These are phyloP conservation scores for Septoria petroselini DNA, from an alignment of 2,329 filamentous ascomycete species.

Conservation along the genomic window DNA sequence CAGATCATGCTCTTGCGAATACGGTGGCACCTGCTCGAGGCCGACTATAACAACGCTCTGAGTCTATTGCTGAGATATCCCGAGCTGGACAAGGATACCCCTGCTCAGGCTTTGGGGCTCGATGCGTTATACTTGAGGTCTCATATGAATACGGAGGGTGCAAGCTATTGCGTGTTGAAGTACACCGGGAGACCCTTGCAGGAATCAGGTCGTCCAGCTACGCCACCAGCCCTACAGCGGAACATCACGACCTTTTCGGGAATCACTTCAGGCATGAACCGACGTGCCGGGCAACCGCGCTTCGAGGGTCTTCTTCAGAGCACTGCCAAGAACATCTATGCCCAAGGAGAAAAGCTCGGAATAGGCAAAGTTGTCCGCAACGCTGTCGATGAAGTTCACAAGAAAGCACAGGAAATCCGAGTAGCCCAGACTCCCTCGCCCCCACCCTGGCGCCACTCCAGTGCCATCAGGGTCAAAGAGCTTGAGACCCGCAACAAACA, in stretches of 20 bases:
- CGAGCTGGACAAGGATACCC: slow-evolving; percentile 44
- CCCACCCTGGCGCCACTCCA: slow-evolving; percentile 42
- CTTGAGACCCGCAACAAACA: slow-evolving; percentile 65
- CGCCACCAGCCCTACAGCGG: slow-evolving; percentile 35
- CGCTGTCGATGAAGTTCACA: slow-evolving; percentile 73
- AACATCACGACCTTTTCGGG: slow-evolving; percentile 38
- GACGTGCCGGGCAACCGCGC: slow-evolving; percentile 34
- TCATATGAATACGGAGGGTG: slow-evolving; percentile 62
- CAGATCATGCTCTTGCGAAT: slow-evolving; percentile 81
- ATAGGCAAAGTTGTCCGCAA: slow-evolving; percentile 79
- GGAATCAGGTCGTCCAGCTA: slow-evolving; percentile 33
- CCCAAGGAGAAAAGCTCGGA: slow-evolving; percentile 70
- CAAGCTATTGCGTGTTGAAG: slow-evolving; percentile 64
- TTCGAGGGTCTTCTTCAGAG: slow-evolving; percentile 72
- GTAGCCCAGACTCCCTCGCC: slow-evolving; percentile 38
- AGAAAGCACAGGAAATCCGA: slow-evolving; percentile 68
- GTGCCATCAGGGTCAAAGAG: slow-evolving; percentile 44
- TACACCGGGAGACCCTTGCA: slow-evolving; percentile 56
- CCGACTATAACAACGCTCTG: slow-evolving; percentile 83
- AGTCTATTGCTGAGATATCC: slow-evolving; percentile 83
- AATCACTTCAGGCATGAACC: slow-evolving; percentile 27
- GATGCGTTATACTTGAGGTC: slow-evolving; percentile 75
- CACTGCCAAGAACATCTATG: slow-evolving; percentile 70
- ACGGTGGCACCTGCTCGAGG: slow-evolving; percentile 80
- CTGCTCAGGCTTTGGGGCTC: slow-evolving; percentile 61